These are phyloP conservation scores for Adenanthera pavonina DNA, from an alignment of 306 rosid species.

Conservation along the genomic window DNA sequence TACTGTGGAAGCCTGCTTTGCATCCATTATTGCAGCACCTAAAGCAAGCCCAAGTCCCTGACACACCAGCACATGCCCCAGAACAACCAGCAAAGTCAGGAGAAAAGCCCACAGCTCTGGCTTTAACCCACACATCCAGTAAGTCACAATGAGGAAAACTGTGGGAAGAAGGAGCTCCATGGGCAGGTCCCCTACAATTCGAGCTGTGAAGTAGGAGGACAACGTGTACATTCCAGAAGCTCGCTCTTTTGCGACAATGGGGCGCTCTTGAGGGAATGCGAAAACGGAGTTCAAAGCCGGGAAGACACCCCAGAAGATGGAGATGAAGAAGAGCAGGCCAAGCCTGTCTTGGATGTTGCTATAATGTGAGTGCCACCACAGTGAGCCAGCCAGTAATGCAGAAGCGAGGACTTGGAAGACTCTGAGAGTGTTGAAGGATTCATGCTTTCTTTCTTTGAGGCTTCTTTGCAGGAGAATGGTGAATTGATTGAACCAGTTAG, in stretches of 20 bases:
- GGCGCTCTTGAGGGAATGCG: conserved; percentile 88
- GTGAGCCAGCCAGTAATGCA: conserved; percentile 68
- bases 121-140: conserved; percentile 84
- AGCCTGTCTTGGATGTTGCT: conserved; percentile 78
- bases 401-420: conserved; percentile 74
- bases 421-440: conserved; percentile 73
- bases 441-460: conserved; percentile 85
- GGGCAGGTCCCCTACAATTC: conserved; percentile 76
- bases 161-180: conserved; percentile 95
- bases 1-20: conserved; percentile 82
- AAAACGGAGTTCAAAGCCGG: conserved; percentile 79
- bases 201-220: conserved; percentile 80
- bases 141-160: conserved; percentile 59
- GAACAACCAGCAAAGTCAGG: conserved; percentile 56
- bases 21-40: conserved; percentile 87
- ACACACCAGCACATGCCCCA: conserved; percentile 77
- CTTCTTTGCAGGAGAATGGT: conserved; percentile 71
- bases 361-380: conserved; percentile 91
- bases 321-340: conserved; percentile 85
- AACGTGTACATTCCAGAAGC: conserved; percentile 85
- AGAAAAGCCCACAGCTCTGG: conserved; percentile 68
- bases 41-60: conserved; percentile 90
- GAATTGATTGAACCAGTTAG: conserved; percentile 74
- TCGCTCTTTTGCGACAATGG: conserved; percentile 69
- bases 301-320: conserved; percentile 92